Base-by-base conservation (phyloP, 768 basidiomycete genomes). In the Lactifluus rugatus region DNA sequence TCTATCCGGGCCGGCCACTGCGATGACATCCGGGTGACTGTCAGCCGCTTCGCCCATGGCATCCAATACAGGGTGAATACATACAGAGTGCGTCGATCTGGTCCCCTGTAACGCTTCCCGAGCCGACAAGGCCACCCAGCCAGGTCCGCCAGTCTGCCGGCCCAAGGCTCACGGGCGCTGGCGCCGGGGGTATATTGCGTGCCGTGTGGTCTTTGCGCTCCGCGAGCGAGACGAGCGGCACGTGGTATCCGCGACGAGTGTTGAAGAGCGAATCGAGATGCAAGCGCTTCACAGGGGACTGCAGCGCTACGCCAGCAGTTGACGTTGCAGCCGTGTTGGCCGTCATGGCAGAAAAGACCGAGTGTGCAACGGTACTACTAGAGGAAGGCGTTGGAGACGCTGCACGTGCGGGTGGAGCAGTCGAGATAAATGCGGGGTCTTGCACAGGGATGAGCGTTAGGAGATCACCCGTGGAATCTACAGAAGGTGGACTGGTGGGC, bases 1-100 rank as follows among this genome's bases (percentile, higher is more conserved):
- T 57, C 85, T 72, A 63, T 85, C 74, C 1, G 83, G 81, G 1
- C 85, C 85, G 10, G 81, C 86, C 54, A 88, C 86, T 87, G 41
- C 28, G 21, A 48, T 47, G 4, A 11, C 39, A 26, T n/a, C 16
- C 60, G 34, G 56, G 21, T 5, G 48, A n/a, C 14, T 2, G 23
- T 56, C 31, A 49, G 42, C 49, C 44, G 34, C 23, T 25, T 23
- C 36, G 44, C 9, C n/a, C 31, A 54, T 19, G 25, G 52, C 25
- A 56, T 11, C 19, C 17, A 11, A 25, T 36, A 17, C 11, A 44
- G 32, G 9, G 17, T 13, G 25, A 14, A 58, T 53, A 62, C 82
- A 54, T 67, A 87, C 85, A 66, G 19, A 87, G 66, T 5, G 70
- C 70, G 62, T 88, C 86, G 16, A 87, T 67, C 65, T 84, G 78